Evolutionary conservation across 1,284 basidiomycete species (phyloP), one percentile per base, ranked within the genome.

Genomic region (Mycena citricolor): DNA sequence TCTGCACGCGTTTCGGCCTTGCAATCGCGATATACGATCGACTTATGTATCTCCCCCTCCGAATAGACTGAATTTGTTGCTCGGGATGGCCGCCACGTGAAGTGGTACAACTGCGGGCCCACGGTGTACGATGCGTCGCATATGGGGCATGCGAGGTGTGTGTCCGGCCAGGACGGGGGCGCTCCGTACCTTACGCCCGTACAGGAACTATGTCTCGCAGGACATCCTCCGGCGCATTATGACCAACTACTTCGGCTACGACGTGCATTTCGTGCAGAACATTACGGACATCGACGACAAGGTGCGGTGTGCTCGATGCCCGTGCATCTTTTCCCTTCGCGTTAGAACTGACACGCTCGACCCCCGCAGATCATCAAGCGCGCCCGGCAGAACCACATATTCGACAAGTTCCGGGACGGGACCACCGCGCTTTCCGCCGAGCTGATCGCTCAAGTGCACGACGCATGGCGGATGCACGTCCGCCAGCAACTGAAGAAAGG

Each of bases 211-310:
- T 70, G 90, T 99, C 32, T 94, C 97, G 0, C 95, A 99, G 66
- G 97, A 99, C 65, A 82, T 99, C 57, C 76, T 99, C 32, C 79
- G 97, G 43, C 77, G 97, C 39, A 93, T 99, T 51, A 75, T 99
- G 69, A 77, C 86, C 2, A 94, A 99, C 69, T 98, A 97, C 68
- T 97, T 99, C 68, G 89, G 90, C 33, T 99, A 97, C 63, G 90
- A 98, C 61, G 86, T 99, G 47, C 91, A 97, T 64, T 98, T 99
- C 65, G 95, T 99, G 45, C 97, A 97, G 94, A 99, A 99, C 68
- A 85, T 99, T 59, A 99, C 97, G 4, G 97, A 99, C 67, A 97
- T 99, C 54, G 97, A 99, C 63, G 97, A 99, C 77, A 99, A 99
- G 80, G 95, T 57, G 33, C 43, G n/a, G n/a, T 43, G 53, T 54